Conservation (phyloP, 768 basidiomycete species). For the Tephrocybe rancida region DNA sequence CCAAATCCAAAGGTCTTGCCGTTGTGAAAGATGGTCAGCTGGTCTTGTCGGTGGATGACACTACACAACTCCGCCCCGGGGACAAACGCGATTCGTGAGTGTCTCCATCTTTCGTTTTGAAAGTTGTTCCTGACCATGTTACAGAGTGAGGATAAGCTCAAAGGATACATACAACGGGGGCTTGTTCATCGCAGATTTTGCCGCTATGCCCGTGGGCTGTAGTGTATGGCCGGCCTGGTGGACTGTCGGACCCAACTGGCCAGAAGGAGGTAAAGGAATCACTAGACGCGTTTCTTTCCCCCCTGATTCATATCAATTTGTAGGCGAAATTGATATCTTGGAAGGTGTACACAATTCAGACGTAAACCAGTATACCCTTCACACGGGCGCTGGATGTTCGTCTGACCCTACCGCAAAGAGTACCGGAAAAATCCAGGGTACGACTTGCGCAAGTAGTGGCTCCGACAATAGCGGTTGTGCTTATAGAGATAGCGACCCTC, state of each 20-base stretch:
- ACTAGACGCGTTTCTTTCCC: background rate
- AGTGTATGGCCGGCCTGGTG: conserved; percentile 63
- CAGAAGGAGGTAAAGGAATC: conserved; percentile 42
- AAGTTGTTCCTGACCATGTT: background rate
- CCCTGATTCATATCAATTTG: background rate
- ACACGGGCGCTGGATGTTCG: conserved; percentile 48
- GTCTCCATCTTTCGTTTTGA: background rate
- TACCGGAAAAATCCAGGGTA: conserved; percentile 26
- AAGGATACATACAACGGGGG: conserved; percentile 64
- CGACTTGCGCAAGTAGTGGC: conserved; percentile 41
- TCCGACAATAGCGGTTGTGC: conserved; percentile 51
- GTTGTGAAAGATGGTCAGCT: conserved; percentile 58
- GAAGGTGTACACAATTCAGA: conserved; percentile 68
- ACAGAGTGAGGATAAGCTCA: conserved; percentile 67
- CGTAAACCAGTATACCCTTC: conserved; percentile 67
- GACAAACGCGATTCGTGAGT: conserved; percentile 59
- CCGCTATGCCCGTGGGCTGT: conserved; percentile 70
- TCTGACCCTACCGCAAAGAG: conserved; percentile 25
- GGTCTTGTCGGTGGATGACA: conserved; percentile 64
- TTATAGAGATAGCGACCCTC: conserved; percentile 41
- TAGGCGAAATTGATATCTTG: conserved; percentile 70
- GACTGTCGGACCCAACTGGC: conserved; percentile 56
- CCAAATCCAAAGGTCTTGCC: conserved; percentile 54
- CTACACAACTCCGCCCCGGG: conserved; percentile 44
- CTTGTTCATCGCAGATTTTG: conserved; percentile 76